These are phyloP conservation scores for Asterionellopsis glacialis DNA, from an alignment of 108 stramenopile genomes.

Conservation along the genomic window DNA sequence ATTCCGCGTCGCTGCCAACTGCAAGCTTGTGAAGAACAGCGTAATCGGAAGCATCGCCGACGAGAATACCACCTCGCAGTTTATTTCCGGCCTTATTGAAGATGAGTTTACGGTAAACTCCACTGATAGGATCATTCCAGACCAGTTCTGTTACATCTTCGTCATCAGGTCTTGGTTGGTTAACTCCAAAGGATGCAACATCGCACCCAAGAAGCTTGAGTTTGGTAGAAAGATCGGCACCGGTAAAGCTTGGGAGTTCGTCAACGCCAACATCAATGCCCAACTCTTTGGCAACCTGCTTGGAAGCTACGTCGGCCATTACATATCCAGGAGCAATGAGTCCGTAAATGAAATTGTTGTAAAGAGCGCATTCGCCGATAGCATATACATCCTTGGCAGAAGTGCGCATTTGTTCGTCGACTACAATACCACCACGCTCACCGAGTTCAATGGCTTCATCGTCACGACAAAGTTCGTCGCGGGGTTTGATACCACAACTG, in stretches of 20 bases:
- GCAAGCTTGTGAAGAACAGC: constrained; percentile 71
- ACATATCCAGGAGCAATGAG: constrained; percentile 88
- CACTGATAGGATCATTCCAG: constrained; percentile 86
- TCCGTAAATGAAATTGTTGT: constrained; percentile 93
- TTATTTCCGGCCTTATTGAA: constrained; percentile 89
- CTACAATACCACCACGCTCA: constrained; percentile 88
- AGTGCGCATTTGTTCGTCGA: constrained; percentile 81
- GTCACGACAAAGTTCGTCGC: constrained; percentile 83
- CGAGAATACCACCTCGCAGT: constrained; percentile 88
- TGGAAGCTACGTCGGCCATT: constrained; percentile 89
- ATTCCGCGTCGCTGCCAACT: constrained; percentile 51
- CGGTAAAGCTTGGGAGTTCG: constrained; percentile 69
- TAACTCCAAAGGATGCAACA: constrained; percentile 91
- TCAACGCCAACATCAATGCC: constrained; percentile 33
- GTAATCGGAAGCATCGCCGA: constrained; percentile 91
- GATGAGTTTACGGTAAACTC: constrained; percentile 92
- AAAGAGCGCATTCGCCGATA: constrained; percentile 88
- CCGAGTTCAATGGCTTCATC: constrained; percentile 57
- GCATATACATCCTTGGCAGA: constrained; percentile 80
- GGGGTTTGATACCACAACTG: constrained; percentile 88
- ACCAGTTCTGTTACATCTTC: constrained; percentile 74
- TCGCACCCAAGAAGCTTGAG: constrained; percentile 94
- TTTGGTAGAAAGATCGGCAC: constrained; percentile 92
- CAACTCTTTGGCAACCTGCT: constrained; percentile 60
- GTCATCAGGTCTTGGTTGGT: constrained; percentile 80